Evolutionary conservation across 129 eudicot genomes (phyloP).

Genomic region (Lactuca sativa): DNA sequence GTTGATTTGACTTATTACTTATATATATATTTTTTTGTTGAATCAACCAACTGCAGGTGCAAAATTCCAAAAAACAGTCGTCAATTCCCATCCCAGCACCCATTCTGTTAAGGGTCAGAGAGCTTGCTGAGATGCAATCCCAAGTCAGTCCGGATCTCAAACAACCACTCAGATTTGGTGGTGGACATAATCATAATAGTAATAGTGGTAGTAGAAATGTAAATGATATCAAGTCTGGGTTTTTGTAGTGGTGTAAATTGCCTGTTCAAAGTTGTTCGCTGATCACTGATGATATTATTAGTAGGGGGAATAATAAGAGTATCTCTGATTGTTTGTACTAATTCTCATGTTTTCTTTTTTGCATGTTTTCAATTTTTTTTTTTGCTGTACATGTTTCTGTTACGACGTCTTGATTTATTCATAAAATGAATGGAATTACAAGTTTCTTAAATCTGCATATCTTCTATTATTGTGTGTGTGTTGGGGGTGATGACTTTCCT

Average conservation of each 20-base stretch:
- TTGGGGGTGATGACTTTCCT: fast-evolving
- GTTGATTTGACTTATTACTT: constrained; percentile 9
- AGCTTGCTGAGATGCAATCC: constrained; percentile 81
- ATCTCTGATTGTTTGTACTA: constrained; percentile 20
- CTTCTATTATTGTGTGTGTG: background rate
- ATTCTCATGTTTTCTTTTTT: constrained; percentile 19
- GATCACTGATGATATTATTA: too few relatives aligned
- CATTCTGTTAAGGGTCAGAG: constrained; percentile 77
- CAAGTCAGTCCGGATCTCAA: constrained; percentile 56
- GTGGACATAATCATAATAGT: constrained; percentile 9
- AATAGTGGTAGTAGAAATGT: constrained; percentile 47
- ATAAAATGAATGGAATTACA: background rate
- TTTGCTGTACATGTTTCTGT: constrained; percentile 17
- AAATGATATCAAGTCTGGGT: constrained; percentile 65
- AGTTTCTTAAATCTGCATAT: background rate
- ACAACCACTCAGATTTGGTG: constrained; percentile 41
- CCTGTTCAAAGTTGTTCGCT: background rate
- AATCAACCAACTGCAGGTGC: constrained; percentile 35
- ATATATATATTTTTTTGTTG: background rate
- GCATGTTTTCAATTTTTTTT: background rate
- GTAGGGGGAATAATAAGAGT: constrained; percentile 26
- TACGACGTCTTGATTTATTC: background rate
- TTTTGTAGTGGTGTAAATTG: constrained; percentile 49
- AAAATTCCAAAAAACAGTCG: constrained; percentile 58
- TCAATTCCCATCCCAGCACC: constrained; percentile 77